Conservation (phyloP, 441 rosid genomes). For the Syzygium malaccense region DNA sequence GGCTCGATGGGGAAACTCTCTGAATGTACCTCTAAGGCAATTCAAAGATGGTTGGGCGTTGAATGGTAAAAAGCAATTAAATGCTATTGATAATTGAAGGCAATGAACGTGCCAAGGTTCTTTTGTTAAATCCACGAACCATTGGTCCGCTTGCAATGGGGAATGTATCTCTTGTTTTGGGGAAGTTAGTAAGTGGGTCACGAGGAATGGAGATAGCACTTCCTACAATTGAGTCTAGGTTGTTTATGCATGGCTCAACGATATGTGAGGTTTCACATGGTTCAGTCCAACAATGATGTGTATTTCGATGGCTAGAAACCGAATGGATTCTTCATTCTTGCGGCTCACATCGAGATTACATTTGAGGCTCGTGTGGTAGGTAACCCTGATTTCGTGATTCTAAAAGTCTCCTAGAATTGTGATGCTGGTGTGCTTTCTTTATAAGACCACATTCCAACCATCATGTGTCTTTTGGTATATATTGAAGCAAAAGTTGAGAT, state of each 20-base stretch:
- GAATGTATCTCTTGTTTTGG: background rate
- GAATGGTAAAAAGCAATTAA: background rate
- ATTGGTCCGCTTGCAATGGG: background rate
- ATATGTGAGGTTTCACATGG: background rate
- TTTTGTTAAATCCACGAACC: background rate
- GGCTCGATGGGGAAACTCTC: background rate
- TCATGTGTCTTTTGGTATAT: background rate
- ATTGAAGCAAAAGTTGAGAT: background rate
- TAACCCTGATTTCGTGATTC: background rate
- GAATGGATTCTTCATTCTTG: background rate
- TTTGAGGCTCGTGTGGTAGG: background rate
- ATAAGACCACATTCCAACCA: background rate
- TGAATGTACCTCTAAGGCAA: background rate
- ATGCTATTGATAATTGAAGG: background rate
- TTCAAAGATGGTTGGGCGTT: background rate
- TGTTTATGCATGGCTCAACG: background rate
- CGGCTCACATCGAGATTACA: background rate
- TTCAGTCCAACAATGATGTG: background rate
- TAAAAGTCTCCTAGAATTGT: background rate
- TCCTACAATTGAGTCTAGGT: background rate
- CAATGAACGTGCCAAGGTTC: background rate
- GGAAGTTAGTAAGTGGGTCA: background rate
- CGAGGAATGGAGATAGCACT: background rate
- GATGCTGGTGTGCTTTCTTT: background rate
- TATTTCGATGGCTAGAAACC: background rate